Conservation (phyloP, 176 grass and related monocot genomes). For the Musa beccarii region DNA sequence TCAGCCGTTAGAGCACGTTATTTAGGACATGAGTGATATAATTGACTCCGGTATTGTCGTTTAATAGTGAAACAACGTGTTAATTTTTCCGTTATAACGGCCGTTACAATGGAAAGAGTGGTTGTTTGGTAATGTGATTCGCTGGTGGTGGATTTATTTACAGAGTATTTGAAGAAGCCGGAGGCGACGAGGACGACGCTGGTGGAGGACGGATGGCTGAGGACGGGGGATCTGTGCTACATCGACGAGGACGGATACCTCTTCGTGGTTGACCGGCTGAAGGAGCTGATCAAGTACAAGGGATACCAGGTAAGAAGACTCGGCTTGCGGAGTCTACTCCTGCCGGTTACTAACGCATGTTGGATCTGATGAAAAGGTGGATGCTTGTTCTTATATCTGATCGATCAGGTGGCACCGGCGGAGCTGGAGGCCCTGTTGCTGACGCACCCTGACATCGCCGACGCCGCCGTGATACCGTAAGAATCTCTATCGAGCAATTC, state of each 20-base stretch:
- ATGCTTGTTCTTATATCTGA: neutral
- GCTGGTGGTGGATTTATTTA: neutral
- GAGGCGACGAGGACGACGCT: conserved; percentile 65
- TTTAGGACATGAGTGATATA: too few relatives aligned
- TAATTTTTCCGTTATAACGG: too few relatives aligned
- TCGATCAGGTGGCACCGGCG: conserved; percentile 66
- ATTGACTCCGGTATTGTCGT: too few relatives aligned
- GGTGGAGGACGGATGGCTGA: conserved; percentile 71
- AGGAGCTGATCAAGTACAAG: conserved; percentile 98
- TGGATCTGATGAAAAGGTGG: neutral
- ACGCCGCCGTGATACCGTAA: conserved; percentile 81
- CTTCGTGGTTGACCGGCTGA: conserved; percentile 85
- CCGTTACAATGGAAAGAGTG: too few relatives aligned
- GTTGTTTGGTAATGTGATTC: too few relatives aligned
- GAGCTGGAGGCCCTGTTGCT: conserved; percentile 83
- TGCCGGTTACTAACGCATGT: neutral
- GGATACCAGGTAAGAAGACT: conserved; percentile 70
- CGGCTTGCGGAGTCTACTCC: neutral
- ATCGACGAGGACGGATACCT: conserved; percentile 92
- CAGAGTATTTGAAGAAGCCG: conserved; percentile 78
- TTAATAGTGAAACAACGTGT: too few relatives aligned
- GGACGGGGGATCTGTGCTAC: conserved; percentile 89
- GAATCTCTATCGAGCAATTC: neutral
- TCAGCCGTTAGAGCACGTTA: too few relatives aligned
- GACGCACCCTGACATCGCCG: conserved; percentile 51